Percentiles rank a stretch among this genome's conserved stretches.
Conservation (phyloP, 345 rosid species). For the Acer saccharum region DNA sequence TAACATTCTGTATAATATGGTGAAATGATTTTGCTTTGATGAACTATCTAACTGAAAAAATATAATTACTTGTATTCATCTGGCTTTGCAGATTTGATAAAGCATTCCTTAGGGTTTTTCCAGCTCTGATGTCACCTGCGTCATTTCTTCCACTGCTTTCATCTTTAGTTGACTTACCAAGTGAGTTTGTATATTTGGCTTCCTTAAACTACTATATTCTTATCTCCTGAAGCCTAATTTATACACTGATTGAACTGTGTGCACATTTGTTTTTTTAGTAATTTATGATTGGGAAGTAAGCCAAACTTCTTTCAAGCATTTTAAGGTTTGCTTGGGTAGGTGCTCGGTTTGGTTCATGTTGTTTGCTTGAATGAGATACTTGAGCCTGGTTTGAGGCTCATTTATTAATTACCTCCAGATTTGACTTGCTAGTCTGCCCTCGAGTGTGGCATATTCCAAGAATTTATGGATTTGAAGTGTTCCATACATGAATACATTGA, state of each 20-base stretch:
- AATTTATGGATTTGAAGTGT: not conserved
- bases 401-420: not conserved
- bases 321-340: not conserved
- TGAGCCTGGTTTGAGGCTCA: not conserved
- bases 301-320: not conserved
- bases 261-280: not conserved
- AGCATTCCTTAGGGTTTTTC: constrained; percentile 72
- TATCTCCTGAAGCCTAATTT: constrained; percentile 10
- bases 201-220: not conserved
- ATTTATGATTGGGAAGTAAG: constrained; percentile 7
- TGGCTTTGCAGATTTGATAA: constrained; percentile 67
- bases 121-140: constrained; percentile 77
- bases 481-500: not conserved
- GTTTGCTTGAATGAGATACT: not conserved
- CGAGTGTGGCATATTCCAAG: not conserved
- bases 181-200: constrained; percentile 45
- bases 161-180: constrained; percentile 85
- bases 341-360: not conserved
- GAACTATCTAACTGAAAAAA: not conserved
- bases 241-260: constrained; percentile 1
- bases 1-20: not conserved
- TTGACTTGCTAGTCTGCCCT: not conserved
- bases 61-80: constrained; percentile 18
- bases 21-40: not conserved
- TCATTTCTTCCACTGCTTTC: constrained; percentile 94